These are phyloP conservation scores for Alliaria petiolata DNA, from an alignment of 345 rosid genomes.

Conservation along the genomic window DNA sequence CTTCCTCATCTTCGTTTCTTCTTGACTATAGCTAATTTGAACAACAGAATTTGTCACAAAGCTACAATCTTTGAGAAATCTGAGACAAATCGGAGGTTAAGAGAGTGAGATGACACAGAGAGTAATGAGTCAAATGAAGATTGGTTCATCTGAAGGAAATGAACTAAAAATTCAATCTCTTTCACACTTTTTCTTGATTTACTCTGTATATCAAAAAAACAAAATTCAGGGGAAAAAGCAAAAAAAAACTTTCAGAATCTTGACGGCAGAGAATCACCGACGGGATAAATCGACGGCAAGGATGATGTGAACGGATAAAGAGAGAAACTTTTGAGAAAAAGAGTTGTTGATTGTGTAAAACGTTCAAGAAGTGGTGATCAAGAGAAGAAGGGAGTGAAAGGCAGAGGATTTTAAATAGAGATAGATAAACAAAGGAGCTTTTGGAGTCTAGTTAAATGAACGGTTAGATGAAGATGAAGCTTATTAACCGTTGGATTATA, in stretches of 20 bases:
- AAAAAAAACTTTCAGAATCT: not conserved
- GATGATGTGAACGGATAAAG: not conserved
- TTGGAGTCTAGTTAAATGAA: conserved; percentile 5
- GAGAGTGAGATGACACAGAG: not conserved
- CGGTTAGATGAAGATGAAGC: conserved; percentile 19
- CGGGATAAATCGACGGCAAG: not conserved
- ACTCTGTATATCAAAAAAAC: not conserved
- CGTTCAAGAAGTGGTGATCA: conserved; percentile 8
- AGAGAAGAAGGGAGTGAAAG: conserved; percentile 6
- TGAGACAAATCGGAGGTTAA: not conserved
- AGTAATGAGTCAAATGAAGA: not conserved
- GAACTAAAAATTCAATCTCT: not conserved
- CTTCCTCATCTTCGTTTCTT: conserved; percentile 39
- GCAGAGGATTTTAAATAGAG: conserved; percentile 6
- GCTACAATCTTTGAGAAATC: not conserved
- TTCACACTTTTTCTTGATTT: not conserved
- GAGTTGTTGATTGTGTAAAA: not conserved
- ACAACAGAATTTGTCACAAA: not conserved
- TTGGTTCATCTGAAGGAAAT: conserved; percentile 6
- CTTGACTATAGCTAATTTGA: not conserved
- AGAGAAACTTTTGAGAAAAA: too few species aligned
- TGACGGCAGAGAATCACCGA: not conserved
- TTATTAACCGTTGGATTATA: conserved; percentile 26
- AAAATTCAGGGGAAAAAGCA: not conserved
- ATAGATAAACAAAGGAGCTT: not conserved